Base-by-base conservation (phyloP, 202 grass and related monocot genomes). In the Hordeum pubiflorum region DNA sequence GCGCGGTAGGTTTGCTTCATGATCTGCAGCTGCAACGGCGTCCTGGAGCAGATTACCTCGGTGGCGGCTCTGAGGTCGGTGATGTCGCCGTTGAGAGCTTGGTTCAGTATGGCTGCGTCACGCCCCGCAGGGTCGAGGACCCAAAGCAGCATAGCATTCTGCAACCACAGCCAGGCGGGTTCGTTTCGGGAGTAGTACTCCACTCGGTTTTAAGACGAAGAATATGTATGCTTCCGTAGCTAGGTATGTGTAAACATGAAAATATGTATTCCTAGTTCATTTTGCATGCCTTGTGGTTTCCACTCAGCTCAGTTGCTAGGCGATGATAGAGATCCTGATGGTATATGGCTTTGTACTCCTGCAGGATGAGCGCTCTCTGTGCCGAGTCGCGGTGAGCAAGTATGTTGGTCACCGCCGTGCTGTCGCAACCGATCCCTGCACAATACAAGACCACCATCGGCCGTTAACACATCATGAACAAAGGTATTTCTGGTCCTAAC, bases 41-140 rank as follows among this genome's bases (percentile, higher is more conserved):
- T 90, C 2, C 94, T 72, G 58, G 91, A 97, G 82, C 94, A 97
- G 69, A 97, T 50, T 10, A 93, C n/a, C 83, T 97, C 94, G 0
- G 89, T 93, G 40, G 82, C 80, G 3, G 87, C 86, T 55, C 78
- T 44, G 40, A 91, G 65, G 66, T 97, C 85, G 54, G 88, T 72
- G 18, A n/a, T 0, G 78, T 93, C 87, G 4, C 84, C 83, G 15
- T 77, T 66, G 1, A 97, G 80, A 2, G 91, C 67, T 50, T 97
- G 82, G 69, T 82, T 83, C 17, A 93, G 77, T 66, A 93, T 52
- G 10, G 84, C 86, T 2, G 89, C 94, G 77, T 97, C 94, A 33
- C 94, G 88, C 4, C 79, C 18, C 9, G 80, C 77, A 6, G 94
- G 94, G 72, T 97, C 94, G 3, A 93, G 94, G 20, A 93, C 36